phyloP scores from a whole-genome alignment of 179 eudicot species.

The Sideroxylon spinosum region DNA sequence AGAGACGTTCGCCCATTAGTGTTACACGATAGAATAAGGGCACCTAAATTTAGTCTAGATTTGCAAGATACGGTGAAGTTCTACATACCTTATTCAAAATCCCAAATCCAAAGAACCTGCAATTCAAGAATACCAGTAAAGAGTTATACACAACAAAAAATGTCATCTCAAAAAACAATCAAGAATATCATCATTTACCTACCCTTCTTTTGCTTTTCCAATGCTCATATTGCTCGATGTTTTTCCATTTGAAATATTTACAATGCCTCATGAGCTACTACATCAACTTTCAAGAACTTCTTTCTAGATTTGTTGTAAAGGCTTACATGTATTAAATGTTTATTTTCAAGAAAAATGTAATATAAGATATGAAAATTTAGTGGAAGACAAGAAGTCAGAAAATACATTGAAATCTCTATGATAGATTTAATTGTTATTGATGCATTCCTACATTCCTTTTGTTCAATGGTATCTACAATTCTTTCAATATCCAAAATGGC shows the following conservation, averaged over 20 bases:
- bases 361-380: no score
- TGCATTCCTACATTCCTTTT: constrained; percentile 63
- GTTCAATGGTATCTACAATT: constrained; percentile 75
- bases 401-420: constrained; percentile 86
- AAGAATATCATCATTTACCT: constrained; percentile 43
- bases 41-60: constrained; percentile 17
- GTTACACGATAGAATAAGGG: constrained; percentile 73
- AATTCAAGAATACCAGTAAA: constrained; percentile 14
- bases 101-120: constrained; percentile 95
- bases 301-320: constrained; percentile 49
- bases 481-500: constrained; percentile 93
- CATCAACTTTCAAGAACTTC: constrained; percentile 88
- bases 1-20: constrained; percentile 85
- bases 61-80: constrained; percentile 5
- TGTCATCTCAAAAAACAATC: neutral
- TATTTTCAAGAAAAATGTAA: neutral
- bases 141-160: constrained; percentile 4
- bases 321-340: neutral
- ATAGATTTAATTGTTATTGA: constrained; percentile 77
- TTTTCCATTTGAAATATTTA: constrained; percentile 95
- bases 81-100: constrained; percentile 92
- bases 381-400: constrained; percentile 13
- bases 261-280: constrained; percentile 84
- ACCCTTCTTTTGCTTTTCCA: constrained; percentile 91
- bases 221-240: constrained; percentile 99